phyloP scores from a whole-genome alignment of 257 asterid genomes.

The Solanum appendiculatum region DNA sequence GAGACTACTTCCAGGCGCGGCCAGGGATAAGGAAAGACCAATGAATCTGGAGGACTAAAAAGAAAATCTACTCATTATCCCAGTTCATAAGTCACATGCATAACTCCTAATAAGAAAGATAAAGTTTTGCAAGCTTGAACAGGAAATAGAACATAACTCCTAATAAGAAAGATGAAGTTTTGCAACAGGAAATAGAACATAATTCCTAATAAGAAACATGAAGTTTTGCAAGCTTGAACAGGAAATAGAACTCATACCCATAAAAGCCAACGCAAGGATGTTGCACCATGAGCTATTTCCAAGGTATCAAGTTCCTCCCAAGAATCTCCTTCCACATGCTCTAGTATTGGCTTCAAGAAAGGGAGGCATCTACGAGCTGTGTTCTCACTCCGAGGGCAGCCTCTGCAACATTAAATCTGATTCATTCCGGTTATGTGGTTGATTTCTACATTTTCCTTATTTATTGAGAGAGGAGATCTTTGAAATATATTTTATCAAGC shows the following conservation, averaged over 20 bases:
- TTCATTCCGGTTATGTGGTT: conserved; percentile 44
- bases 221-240: not conserved
- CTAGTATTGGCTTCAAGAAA: conserved; percentile 59
- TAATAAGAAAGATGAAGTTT: no score
- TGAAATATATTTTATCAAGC: not conserved
- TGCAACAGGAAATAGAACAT: not conserved
- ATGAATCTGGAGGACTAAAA: not conserved
- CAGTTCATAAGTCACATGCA: not conserved
- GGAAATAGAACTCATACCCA: conserved; percentile 49
- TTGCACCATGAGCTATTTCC: conserved; percentile 49
- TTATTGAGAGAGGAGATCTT: not conserved
- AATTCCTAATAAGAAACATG: not conserved
- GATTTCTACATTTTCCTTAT: not conserved
- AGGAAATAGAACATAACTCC: not conserved
- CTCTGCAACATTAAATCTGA: conserved; percentile 79
- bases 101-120: not conserved
- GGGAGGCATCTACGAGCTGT: conserved; percentile 59
- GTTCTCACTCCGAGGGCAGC: conserved; percentile 60
- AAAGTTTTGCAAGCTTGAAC: not conserved
- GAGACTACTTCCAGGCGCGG: not conserved
- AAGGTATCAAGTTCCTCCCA: conserved; percentile 91
- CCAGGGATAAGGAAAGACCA: not conserved
- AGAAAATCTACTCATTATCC: not conserved
- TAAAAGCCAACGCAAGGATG: conserved; percentile 86
- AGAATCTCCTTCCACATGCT: conserved; percentile 60